Percentiles rank a stretch among this genome's conserved stretches.
phyloP scores from a whole-genome alignment of 2,329 filamentous ascomycete species.

The Colletotrichum godetiae region DNA sequence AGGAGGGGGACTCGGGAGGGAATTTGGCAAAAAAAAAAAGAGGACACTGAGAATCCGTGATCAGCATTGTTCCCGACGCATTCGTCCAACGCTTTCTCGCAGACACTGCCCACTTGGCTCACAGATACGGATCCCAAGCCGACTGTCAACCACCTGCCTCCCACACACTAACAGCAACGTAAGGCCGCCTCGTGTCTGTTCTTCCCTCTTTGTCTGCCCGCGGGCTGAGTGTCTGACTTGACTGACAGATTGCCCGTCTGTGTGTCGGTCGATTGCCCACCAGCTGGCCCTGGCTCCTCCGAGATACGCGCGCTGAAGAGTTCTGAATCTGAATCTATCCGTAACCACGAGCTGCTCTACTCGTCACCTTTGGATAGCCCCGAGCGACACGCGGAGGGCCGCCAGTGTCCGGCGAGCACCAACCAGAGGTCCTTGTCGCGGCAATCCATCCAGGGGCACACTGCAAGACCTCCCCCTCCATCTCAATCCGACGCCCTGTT shows the following conservation, averaged over 20 bases:
- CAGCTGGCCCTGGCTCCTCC: neutral
- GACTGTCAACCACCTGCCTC: neutral
- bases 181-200: constrained; percentile 1
- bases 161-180: neutral
- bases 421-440: neutral
- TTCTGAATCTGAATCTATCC: constrained; percentile 7
- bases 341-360: neutral
- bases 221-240: neutral
- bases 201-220: neutral
- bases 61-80: constrained; percentile 16
- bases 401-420: neutral
- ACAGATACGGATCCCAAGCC: constrained; percentile 3
- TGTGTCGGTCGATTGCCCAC: constrained; percentile 9
- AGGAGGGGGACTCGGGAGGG: constrained; percentile 1
- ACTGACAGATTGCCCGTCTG: constrained; percentile 12
- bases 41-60: neutral
- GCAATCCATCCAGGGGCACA: constrained; percentile 14
- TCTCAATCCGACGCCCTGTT: constrained; percentile 29
- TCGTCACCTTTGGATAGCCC: neutral
- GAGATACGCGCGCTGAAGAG: constrained; percentile 8
- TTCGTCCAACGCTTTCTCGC: constrained; percentile 28
- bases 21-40: neutral
- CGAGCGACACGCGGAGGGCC: neutral
- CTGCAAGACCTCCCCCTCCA: constrained; percentile 8
- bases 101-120: constrained; percentile 13